phyloP scores from a whole-genome alignment of 2,329 filamentous ascomycete genomes.

The Helotiales sp. region DNA sequence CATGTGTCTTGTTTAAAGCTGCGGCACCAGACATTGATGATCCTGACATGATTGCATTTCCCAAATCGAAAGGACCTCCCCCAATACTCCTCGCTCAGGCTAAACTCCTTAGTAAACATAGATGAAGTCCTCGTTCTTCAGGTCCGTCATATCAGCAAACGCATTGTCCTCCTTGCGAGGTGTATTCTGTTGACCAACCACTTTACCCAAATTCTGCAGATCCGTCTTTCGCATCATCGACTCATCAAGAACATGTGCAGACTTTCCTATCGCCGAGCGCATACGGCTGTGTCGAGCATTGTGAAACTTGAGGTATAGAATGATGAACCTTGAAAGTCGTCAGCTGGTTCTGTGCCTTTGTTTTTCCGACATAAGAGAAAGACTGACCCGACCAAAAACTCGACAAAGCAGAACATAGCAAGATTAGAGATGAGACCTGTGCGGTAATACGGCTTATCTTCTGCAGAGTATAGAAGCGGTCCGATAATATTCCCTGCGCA shows the following conservation, averaged over 20 bases:
- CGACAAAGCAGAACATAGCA: constrained; percentile 22
- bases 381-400: constrained; percentile 32
- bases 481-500: constrained; percentile 70
- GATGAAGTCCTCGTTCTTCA: constrained; percentile 67
- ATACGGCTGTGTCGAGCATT: constrained; percentile 54
- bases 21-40: no score
- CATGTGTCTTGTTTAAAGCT: no score
- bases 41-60: no score
- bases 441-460: constrained; percentile 61
- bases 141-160: constrained; percentile 63
- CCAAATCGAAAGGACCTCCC: no score
- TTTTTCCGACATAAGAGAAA: neutral
- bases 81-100: no score
- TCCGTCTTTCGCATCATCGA: constrained; percentile 56
- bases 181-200: neutral
- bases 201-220: constrained; percentile 11
- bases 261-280: constrained; percentile 64
- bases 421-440: constrained; percentile 16
- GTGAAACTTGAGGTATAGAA: constrained; percentile 55
- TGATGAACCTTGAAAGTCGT: constrained; percentile 39
- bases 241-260: constrained; percentile 59
- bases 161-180: constrained; percentile 49
- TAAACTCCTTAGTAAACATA: constrained; percentile 50
- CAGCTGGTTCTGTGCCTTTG: neutral
- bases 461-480: constrained; percentile 65